phyloP scores from a whole-genome alignment of 139 green algal genomes.

The Trebouxia sp. region DNA sequence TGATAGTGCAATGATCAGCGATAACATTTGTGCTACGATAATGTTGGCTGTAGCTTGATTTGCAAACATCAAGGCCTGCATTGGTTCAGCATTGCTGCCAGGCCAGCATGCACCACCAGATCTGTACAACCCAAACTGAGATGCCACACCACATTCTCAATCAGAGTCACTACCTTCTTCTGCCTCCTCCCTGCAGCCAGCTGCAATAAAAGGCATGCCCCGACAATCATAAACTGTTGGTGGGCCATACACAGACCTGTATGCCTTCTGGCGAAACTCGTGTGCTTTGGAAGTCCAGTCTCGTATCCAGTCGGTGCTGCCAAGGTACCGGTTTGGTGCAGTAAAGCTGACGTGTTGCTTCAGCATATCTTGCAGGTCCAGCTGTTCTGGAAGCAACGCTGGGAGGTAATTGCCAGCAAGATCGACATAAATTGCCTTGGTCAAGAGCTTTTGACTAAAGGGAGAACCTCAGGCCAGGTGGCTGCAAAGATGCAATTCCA shows the following conservation, averaged over 20 bases:
- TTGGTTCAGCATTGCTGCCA: conserved; percentile 21
- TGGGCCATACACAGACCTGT: conserved; percentile 11
- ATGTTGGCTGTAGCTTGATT: conserved; percentile 12
- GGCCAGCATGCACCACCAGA: conserved; percentile 11
- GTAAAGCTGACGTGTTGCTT: conserved; percentile 5
- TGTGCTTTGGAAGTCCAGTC: conserved; percentile 13
- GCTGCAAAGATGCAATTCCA: conserved; percentile 10
- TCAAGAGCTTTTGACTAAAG: background rate
- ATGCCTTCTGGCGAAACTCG: background rate
- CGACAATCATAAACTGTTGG: background rate
- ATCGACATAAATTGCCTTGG: background rate
- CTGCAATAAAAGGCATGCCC: background rate
- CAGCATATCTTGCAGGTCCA: background rate
- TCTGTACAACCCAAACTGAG: conserved; percentile 14
- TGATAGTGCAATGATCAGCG: conserved; percentile 17
- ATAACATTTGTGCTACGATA: conserved; percentile 11
- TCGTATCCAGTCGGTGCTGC: background rate
- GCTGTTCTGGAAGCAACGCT: conserved; percentile 12
- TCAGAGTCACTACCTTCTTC: background rate
- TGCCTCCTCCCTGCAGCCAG: conserved; percentile 12
- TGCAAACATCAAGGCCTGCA: conserved; percentile 19
- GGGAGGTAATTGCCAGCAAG: conserved; percentile 16
- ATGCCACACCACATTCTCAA: background rate
- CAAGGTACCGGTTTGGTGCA: conserved; percentile 17
- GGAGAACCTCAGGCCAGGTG: background rate